Evolutionary conservation across 495 filamentous ascomycete species (phyloP), one percentile per base, ranked within the genome.

Genomic region (Penicillium steckii): DNA sequence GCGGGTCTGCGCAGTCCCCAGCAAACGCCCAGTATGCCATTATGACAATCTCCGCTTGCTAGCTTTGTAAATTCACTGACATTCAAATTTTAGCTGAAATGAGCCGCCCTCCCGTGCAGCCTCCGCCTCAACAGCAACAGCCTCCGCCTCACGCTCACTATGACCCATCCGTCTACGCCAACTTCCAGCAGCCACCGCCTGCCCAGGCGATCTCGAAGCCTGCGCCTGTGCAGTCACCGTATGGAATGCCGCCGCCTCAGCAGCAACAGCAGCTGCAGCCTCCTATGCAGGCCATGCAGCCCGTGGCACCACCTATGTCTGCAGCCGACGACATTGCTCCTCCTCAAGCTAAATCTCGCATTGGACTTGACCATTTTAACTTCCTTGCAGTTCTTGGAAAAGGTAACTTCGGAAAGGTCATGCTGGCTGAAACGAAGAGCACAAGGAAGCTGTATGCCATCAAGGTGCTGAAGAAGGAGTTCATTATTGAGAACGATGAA

Each of bases 341-440:
- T 44, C 70, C 80, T 13, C 86, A 87, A 27, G 82, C 81, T 13
- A 89, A 88, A 40, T 72, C 83, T 53, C 78, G 94, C 48, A 97
- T 99, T 62, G 94, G 94, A 25, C 78, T 99, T 41, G 94, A 97
- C 68, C 91, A 97, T 68, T 99, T 99, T 78, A 99, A 99, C 66
- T 99, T 99, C 82, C 81, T 99, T 55, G 94, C 94, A 50, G 94
- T 99, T 57, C 85, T 99, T 57, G 94, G 94, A 56, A 99, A 99
- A 69, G 94, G 94, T 73, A 99, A 99, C 68, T 99, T 99, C 65
- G 94, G 94, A 69, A 99, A 99, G 76, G 94, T 99, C 74, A 99
- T 99, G 94, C 73, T 99, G 60, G 94, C 94, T 7, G 94, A 99
- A 73, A 96, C 94, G 4, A 99, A 99, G 76, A 82, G 84, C 37